phyloP scores from a whole-genome alignment of 1,284 basidiomycete species.

The Cryptococcus sp. region DNA sequence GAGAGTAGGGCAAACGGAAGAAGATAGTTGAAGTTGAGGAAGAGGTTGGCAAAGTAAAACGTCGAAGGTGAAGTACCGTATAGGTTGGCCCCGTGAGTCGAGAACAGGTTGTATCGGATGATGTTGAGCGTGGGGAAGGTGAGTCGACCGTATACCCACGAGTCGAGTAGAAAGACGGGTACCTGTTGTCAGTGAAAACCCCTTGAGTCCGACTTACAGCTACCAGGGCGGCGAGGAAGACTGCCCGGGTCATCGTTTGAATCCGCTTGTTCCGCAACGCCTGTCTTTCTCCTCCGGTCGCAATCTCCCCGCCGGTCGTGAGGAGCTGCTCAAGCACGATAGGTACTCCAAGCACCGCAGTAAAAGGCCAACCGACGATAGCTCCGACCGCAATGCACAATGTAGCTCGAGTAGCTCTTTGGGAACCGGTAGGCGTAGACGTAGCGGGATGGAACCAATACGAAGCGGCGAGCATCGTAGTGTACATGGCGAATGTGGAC shows the following conservation, averaged over 20 bases:
- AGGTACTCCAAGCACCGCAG: slow-evolving; percentile 75
- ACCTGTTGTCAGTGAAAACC: slow-evolving; percentile 51
- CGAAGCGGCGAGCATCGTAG: slow-evolving; percentile 73
- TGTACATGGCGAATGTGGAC: slow-evolving; percentile 92
- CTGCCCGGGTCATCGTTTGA: slow-evolving; percentile 58
- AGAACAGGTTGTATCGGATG: slow-evolving; percentile 85
- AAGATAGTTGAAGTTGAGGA: slow-evolving; percentile 89
- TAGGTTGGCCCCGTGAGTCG: slow-evolving; percentile 65
- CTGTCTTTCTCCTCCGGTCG: slow-evolving; percentile 52
- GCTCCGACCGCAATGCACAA: slow-evolving; percentile 73
- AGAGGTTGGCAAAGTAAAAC: slow-evolving; percentile 78
- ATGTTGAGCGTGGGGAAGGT: slow-evolving; percentile 89
- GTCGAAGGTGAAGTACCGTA: slow-evolving; percentile 86
- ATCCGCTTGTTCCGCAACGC: slow-evolving; percentile 60
- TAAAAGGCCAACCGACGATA: slow-evolving; percentile 94
- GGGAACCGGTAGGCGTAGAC: slow-evolving; percentile 56
- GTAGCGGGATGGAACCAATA: slow-evolving; percentile 66
- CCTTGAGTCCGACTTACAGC: slow-evolving; percentile 54
- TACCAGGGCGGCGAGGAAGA: slow-evolving; percentile 57
- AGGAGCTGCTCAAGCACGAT: slow-evolving; percentile 89
- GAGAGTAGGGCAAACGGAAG: slow-evolving; percentile 72
- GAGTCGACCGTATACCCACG: slow-evolving; percentile 74
- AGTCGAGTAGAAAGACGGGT: slow-evolving; percentile 75
- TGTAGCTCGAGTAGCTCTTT: slow-evolving; percentile 53
- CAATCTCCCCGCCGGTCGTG: slow-evolving; percentile 64